phyloP scores from a whole-genome alignment of 495 filamentous ascomycete species.

The Talaromyces borbonicus region DNA sequence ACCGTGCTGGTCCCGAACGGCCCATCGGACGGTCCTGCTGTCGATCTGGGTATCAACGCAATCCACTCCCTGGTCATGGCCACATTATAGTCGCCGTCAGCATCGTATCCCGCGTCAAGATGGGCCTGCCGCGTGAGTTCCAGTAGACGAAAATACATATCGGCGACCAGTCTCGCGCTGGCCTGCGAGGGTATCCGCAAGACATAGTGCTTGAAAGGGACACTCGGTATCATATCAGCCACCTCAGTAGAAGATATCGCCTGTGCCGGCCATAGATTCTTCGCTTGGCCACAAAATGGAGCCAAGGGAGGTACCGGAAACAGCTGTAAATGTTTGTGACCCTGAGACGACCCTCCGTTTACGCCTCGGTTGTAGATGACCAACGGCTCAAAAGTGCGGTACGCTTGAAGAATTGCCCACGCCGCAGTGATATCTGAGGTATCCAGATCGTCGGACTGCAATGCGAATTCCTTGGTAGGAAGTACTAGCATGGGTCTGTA shows the following conservation, averaged over 20 bases:
- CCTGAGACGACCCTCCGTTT: slow-evolving; percentile 17
- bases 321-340: slow-evolving; percentile 18
- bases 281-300: slow-evolving; percentile 2
- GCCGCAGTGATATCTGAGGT: slow-evolving; percentile 10
- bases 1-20: slow-evolving; percentile 11
- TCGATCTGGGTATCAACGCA: slow-evolving; percentile 10
- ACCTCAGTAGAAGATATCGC: slow-evolving; percentile 8
- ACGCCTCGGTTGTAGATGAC: slow-evolving; percentile 19
- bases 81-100: slow-evolving; percentile 12
- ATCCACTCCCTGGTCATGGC: slow-evolving; percentile 12
- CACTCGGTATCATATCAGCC: slow-evolving; percentile 1
- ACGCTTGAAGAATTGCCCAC: slow-evolving; percentile 17
- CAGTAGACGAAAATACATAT: slow-evolving; percentile 9
- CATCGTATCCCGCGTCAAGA: slow-evolving; percentile 4
- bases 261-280: slow-evolving; percentile 5
- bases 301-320: slow-evolving; percentile 11
- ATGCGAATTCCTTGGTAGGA: slow-evolving; percentile 10
- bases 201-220: slow-evolving; percentile 13
- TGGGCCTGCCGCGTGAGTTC: slow-evolving; percentile 6
- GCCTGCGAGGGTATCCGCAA: slow-evolving; percentile 5
- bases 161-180: neutral
- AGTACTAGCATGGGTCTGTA: slow-evolving; percentile 14
- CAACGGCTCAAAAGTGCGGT: slow-evolving; percentile 8
- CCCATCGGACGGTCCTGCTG: slow-evolving; percentile 2
- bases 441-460: slow-evolving; percentile 23